phyloP scores from a whole-genome alignment of 139 green algal genomes.

The Diplosphaera chodatii region DNA sequence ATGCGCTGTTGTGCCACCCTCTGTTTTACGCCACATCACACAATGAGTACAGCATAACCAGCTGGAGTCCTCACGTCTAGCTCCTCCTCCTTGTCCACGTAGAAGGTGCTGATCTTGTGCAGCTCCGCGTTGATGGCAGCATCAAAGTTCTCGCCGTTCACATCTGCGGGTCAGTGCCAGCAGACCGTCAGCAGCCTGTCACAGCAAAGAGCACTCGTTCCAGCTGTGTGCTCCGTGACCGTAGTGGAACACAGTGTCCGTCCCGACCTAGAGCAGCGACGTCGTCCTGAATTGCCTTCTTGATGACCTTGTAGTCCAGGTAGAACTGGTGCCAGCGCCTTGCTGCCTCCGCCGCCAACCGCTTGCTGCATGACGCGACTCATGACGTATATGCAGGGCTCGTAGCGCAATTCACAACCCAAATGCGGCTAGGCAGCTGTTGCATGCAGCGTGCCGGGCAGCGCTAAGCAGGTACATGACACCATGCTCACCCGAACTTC shows the following conservation, averaged over 20 bases:
- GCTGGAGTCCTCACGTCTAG: slow-evolving; percentile 30
- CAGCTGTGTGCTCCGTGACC: too few species aligned
- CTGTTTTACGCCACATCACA: too few species aligned
- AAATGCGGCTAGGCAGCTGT: too few species aligned
- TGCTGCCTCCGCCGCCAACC: slow-evolving; percentile 37
- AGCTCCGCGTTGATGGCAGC: slow-evolving; percentile 44
- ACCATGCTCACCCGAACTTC: neutral
- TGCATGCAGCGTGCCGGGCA: too few species aligned
- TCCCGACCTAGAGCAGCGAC: slow-evolving; percentile 6
- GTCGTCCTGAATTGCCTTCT: slow-evolving; percentile 58
- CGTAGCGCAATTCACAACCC: too few species aligned
- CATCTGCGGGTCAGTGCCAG: slow-evolving; percentile 30
- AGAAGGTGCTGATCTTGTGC: slow-evolving; percentile 54
- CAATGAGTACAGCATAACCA: too few species aligned
- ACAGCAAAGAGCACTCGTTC: too few species aligned
- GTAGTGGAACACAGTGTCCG: too few species aligned
- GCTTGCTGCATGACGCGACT: neutral
- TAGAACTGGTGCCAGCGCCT: slow-evolving; percentile 34
- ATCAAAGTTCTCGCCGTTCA: slow-evolving; percentile 32
- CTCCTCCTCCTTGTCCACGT: slow-evolving; percentile 37
- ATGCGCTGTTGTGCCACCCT: too few species aligned
- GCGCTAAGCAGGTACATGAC: too few species aligned
- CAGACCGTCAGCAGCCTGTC: too few species aligned
- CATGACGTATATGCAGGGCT: too few species aligned
- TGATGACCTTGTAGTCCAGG: slow-evolving; percentile 67